phyloP scores from a whole-genome alignment of 2,329 filamentous ascomycete species.

The Sclerotinia nivalis region DNA sequence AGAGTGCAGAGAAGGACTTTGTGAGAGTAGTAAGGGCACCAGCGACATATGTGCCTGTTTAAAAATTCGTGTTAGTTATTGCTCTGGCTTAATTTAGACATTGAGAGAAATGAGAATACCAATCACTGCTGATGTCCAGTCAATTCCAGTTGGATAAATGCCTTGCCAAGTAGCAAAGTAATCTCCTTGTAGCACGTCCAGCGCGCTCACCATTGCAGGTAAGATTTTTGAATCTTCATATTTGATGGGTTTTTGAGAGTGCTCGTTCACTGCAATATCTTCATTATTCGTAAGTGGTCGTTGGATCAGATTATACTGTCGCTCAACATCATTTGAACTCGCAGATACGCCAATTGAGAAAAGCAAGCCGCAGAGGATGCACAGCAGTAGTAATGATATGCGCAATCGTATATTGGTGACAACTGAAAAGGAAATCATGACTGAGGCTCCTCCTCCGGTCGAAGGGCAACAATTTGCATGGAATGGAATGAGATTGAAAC shows the following conservation, averaged over 20 bases:
- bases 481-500: not conserved
- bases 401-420: not conserved
- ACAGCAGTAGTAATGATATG: slow-evolving; percentile 9
- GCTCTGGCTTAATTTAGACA: not conserved
- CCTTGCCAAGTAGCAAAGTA: slow-evolving; percentile 79
- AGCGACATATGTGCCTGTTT: slow-evolving; percentile 70
- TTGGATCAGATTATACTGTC: slow-evolving; percentile 13
- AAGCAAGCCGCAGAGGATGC: slow-evolving; percentile 1
- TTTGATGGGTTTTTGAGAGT: slow-evolving; percentile 14
- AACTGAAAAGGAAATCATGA: slow-evolving; percentile 4
- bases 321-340: slow-evolving; percentile 2
- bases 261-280: not conserved
- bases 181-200: slow-evolving; percentile 72
- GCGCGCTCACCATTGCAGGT: slow-evolving; percentile 52
- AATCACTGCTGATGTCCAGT: slow-evolving; percentile 89
- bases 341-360: slow-evolving; percentile 18
- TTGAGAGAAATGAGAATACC: not conserved
- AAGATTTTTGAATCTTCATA: slow-evolving; percentile 26
- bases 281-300: slow-evolving; percentile 18
- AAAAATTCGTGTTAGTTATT: not conserved
- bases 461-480: not conserved
- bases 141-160: slow-evolving; percentile 82
- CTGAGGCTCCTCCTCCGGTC: not conserved
- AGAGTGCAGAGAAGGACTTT: slow-evolving; percentile 52
- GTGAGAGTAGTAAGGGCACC: slow-evolving; percentile 73